Evolutionary conservation across 768 basidiomycete species (phyloP), one percentile per base, ranked within the genome.

Genomic region (Pisolithus sp.): DNA sequence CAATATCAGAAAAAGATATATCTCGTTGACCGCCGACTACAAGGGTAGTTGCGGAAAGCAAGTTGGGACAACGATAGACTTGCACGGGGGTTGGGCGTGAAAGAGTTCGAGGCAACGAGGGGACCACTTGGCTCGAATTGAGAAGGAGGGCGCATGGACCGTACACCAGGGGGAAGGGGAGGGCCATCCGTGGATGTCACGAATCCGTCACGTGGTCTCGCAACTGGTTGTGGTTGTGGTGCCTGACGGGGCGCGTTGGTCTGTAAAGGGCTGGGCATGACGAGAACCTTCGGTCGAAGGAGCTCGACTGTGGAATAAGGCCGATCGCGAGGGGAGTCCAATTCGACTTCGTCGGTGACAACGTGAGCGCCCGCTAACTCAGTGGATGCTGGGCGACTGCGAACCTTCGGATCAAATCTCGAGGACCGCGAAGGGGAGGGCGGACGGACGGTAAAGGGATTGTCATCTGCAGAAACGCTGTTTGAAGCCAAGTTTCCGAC

Each of bases 201-300:
- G 65, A 90, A 87, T 8, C 84, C 85, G 45, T 80, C 80, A 44
- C 75, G 71, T 30, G 73, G 59, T 38, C 64, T 68, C 3, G 61
- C 62, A 39, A 59, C 56, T 15, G 73, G 53, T 41, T 71, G 61
- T 34, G 71, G 64, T 17, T 73, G 56, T 20, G 68, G 56, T 17
- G 13, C 34, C 18, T 41, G 46, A 24, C 66, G 55, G 36, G 67
- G 59, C 17, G 71, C 61, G 17, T 68, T 60, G 47, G 74, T 70
- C 59, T 93, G 88, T 36, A 95, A 71, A 2, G 91, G 89, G 54
- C 86, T 87, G 9, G 93, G 93, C 93, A 96, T 95, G 55, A 96
- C 82, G 42, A 96, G 82, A n/a, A 93, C 77, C 66, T 93, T 93
- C 1, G 93, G 93, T 20, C 93, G 78, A 58, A 95, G 75, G 41